Evolutionary conservation across 169 alveolate species (phyloP).

Genomic region (Babesia bigemina): DNA sequence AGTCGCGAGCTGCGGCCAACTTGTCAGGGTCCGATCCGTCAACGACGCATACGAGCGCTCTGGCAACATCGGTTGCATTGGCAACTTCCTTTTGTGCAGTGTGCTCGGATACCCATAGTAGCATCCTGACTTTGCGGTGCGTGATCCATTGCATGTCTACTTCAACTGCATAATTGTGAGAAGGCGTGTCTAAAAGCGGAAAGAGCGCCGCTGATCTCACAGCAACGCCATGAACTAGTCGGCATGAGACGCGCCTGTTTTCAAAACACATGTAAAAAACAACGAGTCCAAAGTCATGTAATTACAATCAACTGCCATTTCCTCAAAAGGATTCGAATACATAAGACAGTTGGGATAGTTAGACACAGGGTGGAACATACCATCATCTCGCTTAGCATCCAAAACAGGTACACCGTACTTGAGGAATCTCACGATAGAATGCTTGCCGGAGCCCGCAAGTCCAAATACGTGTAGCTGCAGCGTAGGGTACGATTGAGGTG

Average conservation of each 20-base stretch:
- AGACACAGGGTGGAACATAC: conserved; percentile 4
- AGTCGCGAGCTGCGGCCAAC: conserved; percentile 12
- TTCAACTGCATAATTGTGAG: conserved; percentile 15
- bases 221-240: neutral
- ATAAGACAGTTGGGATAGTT: too few species aligned
- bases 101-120: conserved; percentile 36
- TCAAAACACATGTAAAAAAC: neutral
- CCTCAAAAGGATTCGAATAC: too few species aligned
- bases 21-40: conserved; percentile 38
- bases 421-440: conserved; percentile 6
- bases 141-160: conserved; percentile 37
- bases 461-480: conserved; percentile 22
- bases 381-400: conserved; percentile 5
- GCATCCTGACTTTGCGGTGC: conserved; percentile 32
- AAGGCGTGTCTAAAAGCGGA: neutral
- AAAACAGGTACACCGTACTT: conserved; percentile 6
- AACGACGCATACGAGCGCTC: conserved; percentile 40
- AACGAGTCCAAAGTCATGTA: neutral
- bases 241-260: neutral
- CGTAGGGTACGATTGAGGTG: neutral
- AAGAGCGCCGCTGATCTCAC: neutral
- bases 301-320: too few species aligned
- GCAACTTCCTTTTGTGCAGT: conserved; percentile 20
- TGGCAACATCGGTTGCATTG: conserved; percentile 8
- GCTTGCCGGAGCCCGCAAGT: conserved; percentile 7